These are phyloP conservation scores for Rhodomyrtus psidioides DNA, from an alignment of 441 rosid genomes.

Conservation along the genomic window DNA sequence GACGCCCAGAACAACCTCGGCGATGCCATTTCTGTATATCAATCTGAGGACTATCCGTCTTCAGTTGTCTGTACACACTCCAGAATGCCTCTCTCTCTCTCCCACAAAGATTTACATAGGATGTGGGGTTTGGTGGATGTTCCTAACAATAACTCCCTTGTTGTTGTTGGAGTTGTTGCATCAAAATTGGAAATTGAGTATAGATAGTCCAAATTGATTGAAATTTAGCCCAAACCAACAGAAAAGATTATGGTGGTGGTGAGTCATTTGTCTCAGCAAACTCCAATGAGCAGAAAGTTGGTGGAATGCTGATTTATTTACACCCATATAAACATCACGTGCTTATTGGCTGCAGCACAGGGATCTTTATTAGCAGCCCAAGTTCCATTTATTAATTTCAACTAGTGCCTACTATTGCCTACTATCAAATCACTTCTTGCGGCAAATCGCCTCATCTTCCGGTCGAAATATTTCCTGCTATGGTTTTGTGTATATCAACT, in stretches of 20 bases:
- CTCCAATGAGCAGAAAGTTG: background rate
- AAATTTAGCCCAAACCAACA: background rate
- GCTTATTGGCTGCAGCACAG: background rate
- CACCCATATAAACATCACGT: background rate
- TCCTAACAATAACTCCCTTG: background rate
- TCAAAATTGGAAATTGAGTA: background rate
- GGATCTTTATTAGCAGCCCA: background rate
- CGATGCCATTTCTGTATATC: background rate
- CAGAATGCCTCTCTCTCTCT: background rate
- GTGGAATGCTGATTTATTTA: background rate
- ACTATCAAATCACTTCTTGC: background rate
- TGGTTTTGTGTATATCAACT: background rate
- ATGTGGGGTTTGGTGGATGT: background rate
- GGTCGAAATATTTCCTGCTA: background rate
- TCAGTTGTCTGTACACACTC: background rate
- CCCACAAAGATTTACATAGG: background rate
- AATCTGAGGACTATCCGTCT: background rate
- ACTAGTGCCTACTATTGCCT: background rate
- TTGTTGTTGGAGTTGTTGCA: background rate
- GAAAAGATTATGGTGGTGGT: background rate
- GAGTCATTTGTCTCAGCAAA: background rate
- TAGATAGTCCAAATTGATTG: background rate
- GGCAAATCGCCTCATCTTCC: background rate
- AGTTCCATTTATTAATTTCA: background rate
- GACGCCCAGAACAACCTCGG: conserved; percentile 74